phyloP scores from a whole-genome alignment of 805 yeast species.

The Wilhelminamyces savonicus region DNA sequence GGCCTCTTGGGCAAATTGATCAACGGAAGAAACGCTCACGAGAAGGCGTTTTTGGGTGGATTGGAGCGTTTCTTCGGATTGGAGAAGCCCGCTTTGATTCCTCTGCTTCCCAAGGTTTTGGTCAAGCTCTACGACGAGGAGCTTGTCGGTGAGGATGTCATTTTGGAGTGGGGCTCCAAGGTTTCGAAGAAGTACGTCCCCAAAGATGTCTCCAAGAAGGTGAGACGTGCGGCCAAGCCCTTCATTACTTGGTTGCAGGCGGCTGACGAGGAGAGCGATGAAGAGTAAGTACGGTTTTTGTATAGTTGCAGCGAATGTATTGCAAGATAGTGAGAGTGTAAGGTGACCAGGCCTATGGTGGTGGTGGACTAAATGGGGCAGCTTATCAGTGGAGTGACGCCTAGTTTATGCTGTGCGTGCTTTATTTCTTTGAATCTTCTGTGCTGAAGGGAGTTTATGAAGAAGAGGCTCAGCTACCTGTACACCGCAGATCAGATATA shows the following conservation, averaged over 20 bases:
- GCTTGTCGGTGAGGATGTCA: conserved; percentile 74
- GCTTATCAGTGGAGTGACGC: too few relatives aligned
- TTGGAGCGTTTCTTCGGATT: conserved; percentile 88
- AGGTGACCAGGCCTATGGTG: too few relatives aligned
- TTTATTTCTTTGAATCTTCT: too few relatives aligned
- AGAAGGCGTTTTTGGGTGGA: conserved; percentile 91
- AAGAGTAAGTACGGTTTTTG: conserved; percentile 40
- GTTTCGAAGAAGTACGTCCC: conserved; percentile 91
- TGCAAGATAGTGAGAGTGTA: too few relatives aligned
- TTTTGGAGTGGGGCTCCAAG: conserved; percentile 80
- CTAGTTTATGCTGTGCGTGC: too few relatives aligned
- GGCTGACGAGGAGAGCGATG: conserved; percentile 80
- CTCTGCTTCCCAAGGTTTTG: conserved; percentile 73
- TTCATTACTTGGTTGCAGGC: conserved; percentile 91
- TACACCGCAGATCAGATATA: too few relatives aligned
- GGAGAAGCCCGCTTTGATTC: conserved; percentile 63
- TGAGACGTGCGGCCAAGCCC: conserved; percentile 93
- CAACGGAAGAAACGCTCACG: conserved; percentile 54
- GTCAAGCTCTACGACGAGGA: conserved; percentile 79
- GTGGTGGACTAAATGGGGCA: too few relatives aligned
- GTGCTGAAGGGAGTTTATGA: too few relatives aligned
- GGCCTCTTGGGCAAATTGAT: conserved; percentile 80
- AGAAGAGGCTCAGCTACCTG: too few relatives aligned
- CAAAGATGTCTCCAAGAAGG: conserved; percentile 87
- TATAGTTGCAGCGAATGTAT: too few relatives aligned